Base-by-base conservation (phyloP, 495 filamentous ascomycete genomes). In the Talaromyces adpressus region DNA sequence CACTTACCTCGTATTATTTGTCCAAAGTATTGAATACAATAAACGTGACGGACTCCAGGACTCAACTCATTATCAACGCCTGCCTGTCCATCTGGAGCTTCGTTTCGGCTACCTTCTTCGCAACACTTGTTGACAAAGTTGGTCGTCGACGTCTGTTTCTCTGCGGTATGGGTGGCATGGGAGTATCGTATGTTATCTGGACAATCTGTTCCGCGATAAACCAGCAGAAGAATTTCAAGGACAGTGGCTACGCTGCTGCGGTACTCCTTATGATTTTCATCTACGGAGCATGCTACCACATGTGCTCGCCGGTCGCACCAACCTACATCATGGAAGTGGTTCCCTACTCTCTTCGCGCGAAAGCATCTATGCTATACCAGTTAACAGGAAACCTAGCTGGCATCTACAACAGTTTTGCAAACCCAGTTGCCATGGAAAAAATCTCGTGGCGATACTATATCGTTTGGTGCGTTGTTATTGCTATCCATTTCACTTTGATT, bases 271-370 rank as follows among this genome's bases (percentile, higher is more conserved):
- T 32, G 30, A 32, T 32, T 32, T 32, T 32, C 30, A 32, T 32
- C 7, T 32, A 32, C 30, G 30, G 30, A 32, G 30, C 30, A 32
- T 32, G 30, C 30, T 32, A 32, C 30, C 30, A 32, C 7, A 32
- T 14, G 53, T 23, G 23, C 23, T 23, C 53, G 4, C 53, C 53
- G 14, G 18, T 57, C 12, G 53, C 53, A 20, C n/a, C n/a, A 25
- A 57, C 23, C 12, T 88, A 88, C 65, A 83, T 83, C 0, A 77
- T 87, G 29, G 88, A 90, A 74, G 83, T 90, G 30, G 73, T 88
- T 9, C 86, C 87, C 0, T 91, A 86, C 75, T 81, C 82, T 52
- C 77, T 90, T 63, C 83, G 87, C 16, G 86, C 87, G 47, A 91
- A 89, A 77, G 87, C 18, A 7, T 27, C n/a, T 14, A 27, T 27